Percentiles rank a stretch among this genome's conserved stretches.
Conservation (phyloP, 306 rosid species). For the Cicer pinnatifidum region DNA sequence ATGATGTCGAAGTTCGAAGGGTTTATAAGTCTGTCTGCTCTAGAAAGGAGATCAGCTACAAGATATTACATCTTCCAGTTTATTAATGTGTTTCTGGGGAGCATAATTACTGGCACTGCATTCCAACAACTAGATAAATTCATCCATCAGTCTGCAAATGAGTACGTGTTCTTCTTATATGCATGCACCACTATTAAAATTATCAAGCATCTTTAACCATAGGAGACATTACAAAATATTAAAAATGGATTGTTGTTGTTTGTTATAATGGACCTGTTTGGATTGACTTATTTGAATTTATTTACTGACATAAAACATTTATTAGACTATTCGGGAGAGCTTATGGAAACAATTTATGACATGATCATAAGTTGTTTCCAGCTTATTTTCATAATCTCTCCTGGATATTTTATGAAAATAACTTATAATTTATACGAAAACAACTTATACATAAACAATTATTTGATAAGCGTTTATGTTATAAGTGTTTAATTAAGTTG, state of each 20-base stretch:
- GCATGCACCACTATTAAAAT: background rate
- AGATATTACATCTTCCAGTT: constrained; percentile 89
- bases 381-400: no score
- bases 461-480: no score
- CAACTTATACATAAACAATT: no score
- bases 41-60: constrained; percentile 88
- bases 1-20: constrained; percentile 95
- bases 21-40: constrained; percentile 64
- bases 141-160: constrained; percentile 85
- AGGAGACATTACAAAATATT: constrained; percentile 14
- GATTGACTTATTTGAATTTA: no score
- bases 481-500: no score
- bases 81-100: constrained; percentile 90
- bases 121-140: constrained; percentile 88
- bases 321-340: no score
- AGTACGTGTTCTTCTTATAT: constrained; percentile 55
- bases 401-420: no score
- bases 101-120: constrained; percentile 96
- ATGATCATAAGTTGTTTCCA: no score
- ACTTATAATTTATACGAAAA: no score
- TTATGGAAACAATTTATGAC: no score
- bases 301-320: no score
- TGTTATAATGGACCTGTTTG: no score
- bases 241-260: background rate
- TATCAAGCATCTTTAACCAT: background rate